Percentiles rank a stretch among this genome's conserved stretches.
Conservation (phyloP, 2,329 filamentous ascomycete genomes). For the Beauveria caledonica region DNA sequence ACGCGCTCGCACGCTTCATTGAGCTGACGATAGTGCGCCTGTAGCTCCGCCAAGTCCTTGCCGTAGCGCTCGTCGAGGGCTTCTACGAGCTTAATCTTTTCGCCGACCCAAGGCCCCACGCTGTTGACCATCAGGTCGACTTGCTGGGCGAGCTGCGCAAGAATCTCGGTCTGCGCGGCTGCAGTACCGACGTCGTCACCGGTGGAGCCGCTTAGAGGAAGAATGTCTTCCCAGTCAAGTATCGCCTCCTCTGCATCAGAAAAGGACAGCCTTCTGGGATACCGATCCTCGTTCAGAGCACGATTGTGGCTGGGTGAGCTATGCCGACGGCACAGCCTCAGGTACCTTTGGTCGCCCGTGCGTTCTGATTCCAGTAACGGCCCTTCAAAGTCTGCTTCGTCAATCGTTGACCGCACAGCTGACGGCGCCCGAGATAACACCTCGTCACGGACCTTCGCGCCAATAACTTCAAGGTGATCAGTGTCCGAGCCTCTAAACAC, state of each 20-base stretch:
- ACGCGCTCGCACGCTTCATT: slow-evolving; percentile 62
- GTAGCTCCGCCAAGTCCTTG: slow-evolving; percentile 56
- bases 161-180: slow-evolving; percentile 40
- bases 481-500: slow-evolving; percentile 15
- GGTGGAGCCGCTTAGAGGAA: slow-evolving; percentile 28
- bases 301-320: slow-evolving; percentile 37
- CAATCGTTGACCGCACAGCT: slow-evolving; percentile 48
- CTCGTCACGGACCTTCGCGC: slow-evolving; percentile 36
- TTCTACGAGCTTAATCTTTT: slow-evolving; percentile 48
- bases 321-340: slow-evolving; percentile 53
- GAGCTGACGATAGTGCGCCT: slow-evolving; percentile 59
- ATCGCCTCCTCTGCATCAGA: slow-evolving; percentile 68
- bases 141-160: slow-evolving; percentile 44
- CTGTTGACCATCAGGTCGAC: slow-evolving; percentile 43
- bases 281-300: slow-evolving; percentile 48
- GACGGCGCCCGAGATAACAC: slow-evolving; percentile 40
- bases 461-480: slow-evolving; percentile 23
- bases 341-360: slow-evolving; percentile 33
- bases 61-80: slow-evolving; percentile 54
- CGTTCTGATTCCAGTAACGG: slow-evolving; percentile 41
- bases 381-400: slow-evolving; percentile 51
- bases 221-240: slow-evolving; percentile 54
- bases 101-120: slow-evolving; percentile 53
- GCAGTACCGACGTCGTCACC: slow-evolving; percentile 20
- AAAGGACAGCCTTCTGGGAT: slow-evolving; percentile 68